A percentile compares a stretch with the other conserved stretches of the same genome.
Conservation (phyloP, 805 yeast genomes). For the Yarrowia sp. region DNA sequence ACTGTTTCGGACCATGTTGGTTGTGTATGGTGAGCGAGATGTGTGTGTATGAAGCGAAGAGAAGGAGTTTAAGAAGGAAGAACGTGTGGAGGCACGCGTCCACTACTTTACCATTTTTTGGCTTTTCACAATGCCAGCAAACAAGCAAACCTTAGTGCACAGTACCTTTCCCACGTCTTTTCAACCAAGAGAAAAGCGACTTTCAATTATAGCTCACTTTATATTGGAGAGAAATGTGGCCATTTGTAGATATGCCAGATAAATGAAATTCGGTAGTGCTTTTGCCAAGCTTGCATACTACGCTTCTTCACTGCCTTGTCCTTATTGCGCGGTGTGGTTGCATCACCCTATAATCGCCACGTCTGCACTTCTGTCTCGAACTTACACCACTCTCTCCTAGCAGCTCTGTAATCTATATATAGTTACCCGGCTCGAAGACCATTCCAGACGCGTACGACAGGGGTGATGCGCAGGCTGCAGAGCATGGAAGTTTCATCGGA, state of each 20-base stretch:
- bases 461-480: constrained; percentile 29
- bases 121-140: constrained; percentile 33
- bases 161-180: not conserved
- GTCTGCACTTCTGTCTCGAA: constrained; percentile 31
- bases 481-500: constrained; percentile 16
- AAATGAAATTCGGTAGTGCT: no score
- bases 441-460: constrained; percentile 20
- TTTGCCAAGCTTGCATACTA: not conserved
- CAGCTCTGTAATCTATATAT: constrained; percentile 2
- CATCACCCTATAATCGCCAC: constrained; percentile 26
- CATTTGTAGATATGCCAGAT: not conserved
- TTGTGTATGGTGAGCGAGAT: not conserved
- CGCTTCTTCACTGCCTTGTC: not conserved
- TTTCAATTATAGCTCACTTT: not conserved
- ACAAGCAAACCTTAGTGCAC: constrained; percentile 16
- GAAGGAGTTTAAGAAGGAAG: constrained; percentile 22
- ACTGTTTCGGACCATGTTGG: constrained; percentile 50
- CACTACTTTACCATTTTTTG: constrained; percentile 26
- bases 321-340: no score
- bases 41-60: not conserved
- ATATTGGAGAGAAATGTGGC: not conserved
- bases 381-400: not conserved
- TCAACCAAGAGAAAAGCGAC: not conserved
- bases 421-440: constrained; percentile 20
- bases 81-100: constrained; percentile 26